Base-by-base conservation (phyloP, 1,284 basidiomycete species). In the Apiotrichum montevideense region DNA sequence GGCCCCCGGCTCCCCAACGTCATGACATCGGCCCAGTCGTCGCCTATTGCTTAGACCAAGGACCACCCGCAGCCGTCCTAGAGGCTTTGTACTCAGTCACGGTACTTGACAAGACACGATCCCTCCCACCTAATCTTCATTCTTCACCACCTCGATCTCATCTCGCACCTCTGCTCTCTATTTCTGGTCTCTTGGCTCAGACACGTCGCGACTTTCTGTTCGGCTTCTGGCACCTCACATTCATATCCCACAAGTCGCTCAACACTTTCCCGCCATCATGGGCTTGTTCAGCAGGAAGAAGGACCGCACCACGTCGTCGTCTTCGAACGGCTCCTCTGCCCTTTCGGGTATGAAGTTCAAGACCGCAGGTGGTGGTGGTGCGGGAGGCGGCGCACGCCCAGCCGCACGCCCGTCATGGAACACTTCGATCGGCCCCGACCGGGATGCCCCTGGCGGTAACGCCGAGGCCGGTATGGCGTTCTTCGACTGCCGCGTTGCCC, bases 341-440 rank as follows among this genome's bases (percentile, higher is more conserved):
- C 56, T 57, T 37, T 42, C 56, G 34, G 54, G 58, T 40, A 54
- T 60, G 55, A 39, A 54, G 33, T 61, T 61, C 56, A 51, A 50
- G 45, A 34, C 32, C 2, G 50, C 50, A 1, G 40, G 41, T 6
- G 49, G 47, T 35, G 47, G 49, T 8, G n/a, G 41, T 41, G 59
- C 53, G 3, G 46, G 42, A 40, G 53, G 34, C 9, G 52, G 14
- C 29, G 44, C 41, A 47, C 50, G 50, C 14, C 37, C 58, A 13
- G 54, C 50, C 3, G 32, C 52, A 1, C 57, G 57, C 13, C 57
- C 55, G n/a, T 42, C 55, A 15, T 62, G 61, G 61, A 51, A 51
- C 49, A 58, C 57, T 3, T 46, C 49, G 14, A 40, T 62, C 37
- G 41, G 47, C 11, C 57, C 61, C 7, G 61, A 62, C 50, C 21